Base-by-base conservation (phyloP, 1,284 basidiomycete species). In the Microbotryum lychnidis-dioicae region DNA sequence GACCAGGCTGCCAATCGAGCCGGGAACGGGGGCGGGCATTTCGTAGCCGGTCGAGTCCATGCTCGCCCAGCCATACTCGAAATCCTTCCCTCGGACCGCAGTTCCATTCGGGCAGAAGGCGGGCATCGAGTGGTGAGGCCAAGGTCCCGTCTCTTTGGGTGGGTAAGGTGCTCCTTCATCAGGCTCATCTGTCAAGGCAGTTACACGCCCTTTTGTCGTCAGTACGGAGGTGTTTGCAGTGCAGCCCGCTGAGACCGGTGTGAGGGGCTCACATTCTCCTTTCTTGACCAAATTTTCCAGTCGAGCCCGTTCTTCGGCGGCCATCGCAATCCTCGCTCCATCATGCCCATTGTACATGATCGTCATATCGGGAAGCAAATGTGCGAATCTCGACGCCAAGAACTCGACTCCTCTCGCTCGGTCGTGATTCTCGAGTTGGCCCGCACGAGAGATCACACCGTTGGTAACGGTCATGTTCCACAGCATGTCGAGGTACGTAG, bases 301-400 rank as follows among this genome's bases (percentile, higher is more conserved):
- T 12, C 71, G 56, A 25, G 58, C 60, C 25, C 70, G 55, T 50
- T 72, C 71, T 50, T 71, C 71, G 27, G 65, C 67, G 2, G 70
- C 58, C 9, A 72, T 56, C 6, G 65, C 66, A 18, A 69, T 60
- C 21, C 70, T 52, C 4, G 71, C 68, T 3, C 62, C 63, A 49
- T 72, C 71, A 61, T 71, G 69, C 1, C 70, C 70, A 51, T 71
- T 71, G 63, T 72, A 71, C 20, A 64, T 60, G 47, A 72, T 64
- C 27, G 59, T 62, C 69, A 71, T 70, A 44, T 72, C 71, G 25
- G 71, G 70, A 25, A 72, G 51, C 45, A 60, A 53, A 52, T 67
- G 61, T 42, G 60, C 63, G 49, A 68, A 72, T 27, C 69, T 54
- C 50, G 56, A 45, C 58, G 67, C 66, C 53, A 72, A 54, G n/a